Conservation (phyloP, 2,329 filamentous ascomycete genomes). For the Dichotomopilus funicola region DNA sequence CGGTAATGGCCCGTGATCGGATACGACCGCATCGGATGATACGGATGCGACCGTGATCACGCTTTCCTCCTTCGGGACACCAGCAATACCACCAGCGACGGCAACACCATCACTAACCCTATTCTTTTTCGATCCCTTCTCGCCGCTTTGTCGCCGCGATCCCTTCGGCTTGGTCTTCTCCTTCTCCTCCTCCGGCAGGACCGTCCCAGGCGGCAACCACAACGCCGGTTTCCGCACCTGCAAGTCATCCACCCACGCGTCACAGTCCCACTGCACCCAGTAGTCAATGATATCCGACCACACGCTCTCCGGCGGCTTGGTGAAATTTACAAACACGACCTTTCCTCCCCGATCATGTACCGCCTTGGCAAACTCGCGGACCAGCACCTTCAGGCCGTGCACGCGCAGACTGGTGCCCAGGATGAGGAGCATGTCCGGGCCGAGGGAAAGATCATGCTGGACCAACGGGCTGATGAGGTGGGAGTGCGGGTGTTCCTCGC, state of each 20-base stretch:
- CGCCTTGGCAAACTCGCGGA: conserved; percentile 64
- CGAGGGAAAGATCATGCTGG: conserved; percentile 58
- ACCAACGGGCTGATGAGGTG: conserved; percentile 63
- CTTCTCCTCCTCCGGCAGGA: conserved; percentile 33
- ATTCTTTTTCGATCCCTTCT: conserved; percentile 12
- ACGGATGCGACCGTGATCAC: neutral
- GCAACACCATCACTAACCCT: conserved; percentile 23
- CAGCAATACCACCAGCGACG: no score
- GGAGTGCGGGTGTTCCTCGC: conserved; percentile 64
- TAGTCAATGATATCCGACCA: conserved; percentile 70
- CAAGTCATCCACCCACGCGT: conserved; percentile 63
- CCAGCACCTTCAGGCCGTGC: conserved; percentile 64
- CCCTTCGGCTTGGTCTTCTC: conserved; percentile 30
- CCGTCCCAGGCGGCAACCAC: conserved; percentile 47
- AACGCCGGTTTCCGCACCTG: conserved; percentile 51
- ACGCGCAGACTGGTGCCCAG: conserved; percentile 66
- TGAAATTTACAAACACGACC: conserved; percentile 67
- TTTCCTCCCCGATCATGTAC: conserved; percentile 62
- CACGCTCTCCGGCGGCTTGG: conserved; percentile 62
- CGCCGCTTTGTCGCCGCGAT: conserved; percentile 22
- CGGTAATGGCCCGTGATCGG: no score
- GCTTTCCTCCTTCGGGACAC: conserved; percentile 4
- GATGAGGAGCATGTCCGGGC: conserved; percentile 62
- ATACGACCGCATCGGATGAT: no score
- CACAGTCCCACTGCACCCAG: conserved; percentile 69